Conservation (phyloP, 1,284 basidiomycete species). For the Tylopilus sp. region DNA sequence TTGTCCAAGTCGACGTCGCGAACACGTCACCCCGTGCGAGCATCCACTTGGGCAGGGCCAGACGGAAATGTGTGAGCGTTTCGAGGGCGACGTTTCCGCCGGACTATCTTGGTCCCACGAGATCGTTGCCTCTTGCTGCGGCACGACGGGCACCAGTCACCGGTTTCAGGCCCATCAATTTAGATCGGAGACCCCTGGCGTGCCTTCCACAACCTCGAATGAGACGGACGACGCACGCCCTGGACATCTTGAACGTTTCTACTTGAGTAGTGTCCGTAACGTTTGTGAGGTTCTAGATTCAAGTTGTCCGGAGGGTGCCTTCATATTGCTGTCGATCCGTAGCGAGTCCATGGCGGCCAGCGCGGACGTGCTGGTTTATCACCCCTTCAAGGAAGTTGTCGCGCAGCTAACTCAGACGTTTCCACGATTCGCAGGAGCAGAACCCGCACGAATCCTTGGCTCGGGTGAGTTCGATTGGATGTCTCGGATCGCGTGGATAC, state of each 20-base stretch:
- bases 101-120: not conserved
- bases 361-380: not conserved
- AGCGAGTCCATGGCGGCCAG: too few species aligned
- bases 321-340: not conserved
- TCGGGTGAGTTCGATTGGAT: constrained; percentile 9
- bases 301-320: not conserved
- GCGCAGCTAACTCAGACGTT: not conserved
- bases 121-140: not conserved
- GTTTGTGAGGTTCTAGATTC: not conserved
- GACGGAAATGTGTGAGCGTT: not conserved
- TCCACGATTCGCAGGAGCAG: too few species aligned
- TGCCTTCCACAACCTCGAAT: constrained; percentile 3
- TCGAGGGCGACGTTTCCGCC: not conserved
- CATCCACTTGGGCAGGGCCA: not conserved
- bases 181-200: not conserved
- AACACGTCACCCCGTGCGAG: not conserved
- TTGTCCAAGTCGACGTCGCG: too few species aligned
- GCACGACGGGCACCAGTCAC: not conserved
- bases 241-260: too few species aligned
- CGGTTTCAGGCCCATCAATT: not conserved
- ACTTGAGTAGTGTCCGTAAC: not conserved
- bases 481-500: constrained; percentile 5
- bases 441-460: not conserved
- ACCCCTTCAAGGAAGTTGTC: not conserved
- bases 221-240: not conserved